These are phyloP conservation scores for Paxillus ammoniavirescens DNA, from an alignment of 768 basidiomycete species.

Conservation along the genomic window DNA sequence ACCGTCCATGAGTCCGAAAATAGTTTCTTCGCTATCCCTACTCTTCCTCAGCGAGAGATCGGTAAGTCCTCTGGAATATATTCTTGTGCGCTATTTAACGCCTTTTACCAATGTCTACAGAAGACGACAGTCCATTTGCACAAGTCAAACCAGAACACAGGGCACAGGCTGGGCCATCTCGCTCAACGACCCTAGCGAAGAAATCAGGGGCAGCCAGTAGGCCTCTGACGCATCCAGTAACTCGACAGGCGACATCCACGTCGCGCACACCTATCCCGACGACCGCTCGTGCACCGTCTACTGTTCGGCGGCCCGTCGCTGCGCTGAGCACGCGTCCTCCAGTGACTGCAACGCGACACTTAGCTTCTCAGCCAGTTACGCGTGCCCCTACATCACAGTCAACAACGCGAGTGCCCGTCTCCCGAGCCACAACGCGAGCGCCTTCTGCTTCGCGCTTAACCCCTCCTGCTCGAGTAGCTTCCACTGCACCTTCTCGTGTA, in stretches of 20 bases:
- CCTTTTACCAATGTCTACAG: conserved; percentile 3
- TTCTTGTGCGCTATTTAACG: background rate
- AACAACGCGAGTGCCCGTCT: conserved; percentile 10
- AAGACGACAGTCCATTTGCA: conserved; percentile 30
- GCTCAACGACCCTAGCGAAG: background rate
- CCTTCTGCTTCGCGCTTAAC: conserved; percentile 15
- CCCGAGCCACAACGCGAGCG: conserved; percentile 20
- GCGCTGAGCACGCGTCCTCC: conserved; percentile 9
- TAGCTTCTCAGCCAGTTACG: conserved; percentile 21
- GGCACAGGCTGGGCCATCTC: background rate
- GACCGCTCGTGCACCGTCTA: conserved; percentile 10
- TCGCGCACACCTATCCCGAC: background rate
- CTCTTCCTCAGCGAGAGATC: conserved; percentile 20
- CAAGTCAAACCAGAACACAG: conserved; percentile 6
- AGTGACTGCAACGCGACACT: background rate
- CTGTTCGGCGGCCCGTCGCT: conserved; percentile 8
- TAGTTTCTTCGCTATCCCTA: conserved; percentile 18
- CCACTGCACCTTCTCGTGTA: conserved; percentile 7
- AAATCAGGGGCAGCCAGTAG: background rate
- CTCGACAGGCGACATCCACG: conserved; percentile 4
- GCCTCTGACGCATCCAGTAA: conserved; percentile 4
- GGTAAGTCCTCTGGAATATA: conserved; percentile 14
- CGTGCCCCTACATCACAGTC: conserved; percentile 25
- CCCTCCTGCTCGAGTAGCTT: conserved; percentile 11
- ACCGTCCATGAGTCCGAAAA: conserved; percentile 16